Percentiles rank a stretch among this genome's conserved stretches.
Evolutionary conservation across 1,139 yeast species (phyloP).

Genomic region (Sugiyamaella sp.): DNA sequence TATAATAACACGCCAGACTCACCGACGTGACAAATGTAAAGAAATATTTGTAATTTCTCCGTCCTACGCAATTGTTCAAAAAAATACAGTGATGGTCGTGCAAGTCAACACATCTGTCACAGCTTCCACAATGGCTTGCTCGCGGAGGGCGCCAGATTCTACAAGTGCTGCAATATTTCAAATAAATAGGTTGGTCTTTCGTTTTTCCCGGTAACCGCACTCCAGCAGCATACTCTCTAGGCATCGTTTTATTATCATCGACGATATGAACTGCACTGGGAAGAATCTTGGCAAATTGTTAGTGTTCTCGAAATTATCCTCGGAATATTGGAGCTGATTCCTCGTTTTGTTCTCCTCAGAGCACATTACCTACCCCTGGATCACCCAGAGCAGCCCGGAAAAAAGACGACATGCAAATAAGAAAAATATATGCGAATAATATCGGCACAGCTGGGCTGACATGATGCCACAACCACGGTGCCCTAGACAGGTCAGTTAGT

Average conservation of each 20-base stretch:
- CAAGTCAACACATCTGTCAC: conserved; percentile 57
- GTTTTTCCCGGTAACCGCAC: conserved; percentile 55
- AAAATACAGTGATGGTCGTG: conserved; percentile 84
- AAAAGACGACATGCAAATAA: conserved; percentile 51
- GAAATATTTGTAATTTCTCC: conserved; percentile 56
- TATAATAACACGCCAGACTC: conserved; percentile 32
- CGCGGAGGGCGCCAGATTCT: conserved; percentile 71
- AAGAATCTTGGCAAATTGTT: conserved; percentile 39
- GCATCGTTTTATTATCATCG: conserved; percentile 48
- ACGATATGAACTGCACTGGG: conserved; percentile 70
- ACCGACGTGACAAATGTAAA: conserved; percentile 51
- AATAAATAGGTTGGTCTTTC: conserved; percentile 45
- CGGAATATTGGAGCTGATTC: neutral
- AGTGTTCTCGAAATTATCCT: neutral
- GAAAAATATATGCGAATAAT: conserved; percentile 61
- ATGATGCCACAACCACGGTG: conserved; percentile 60
- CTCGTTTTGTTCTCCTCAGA: neutral
- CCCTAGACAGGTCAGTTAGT: too few species aligned
- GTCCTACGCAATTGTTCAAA: conserved; percentile 79
- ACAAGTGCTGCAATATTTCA: conserved; percentile 65
- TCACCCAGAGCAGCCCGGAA: conserved; percentile 61
- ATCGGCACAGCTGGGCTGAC: conserved; percentile 62
- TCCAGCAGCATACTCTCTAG: conserved; percentile 64
- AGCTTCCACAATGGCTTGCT: conserved; percentile 66
- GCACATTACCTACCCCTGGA: conserved; percentile 55